These are phyloP conservation scores for Leishmania lainsoni DNA, from an alignment of 208 protist genomes.

Conservation along the genomic window DNA sequence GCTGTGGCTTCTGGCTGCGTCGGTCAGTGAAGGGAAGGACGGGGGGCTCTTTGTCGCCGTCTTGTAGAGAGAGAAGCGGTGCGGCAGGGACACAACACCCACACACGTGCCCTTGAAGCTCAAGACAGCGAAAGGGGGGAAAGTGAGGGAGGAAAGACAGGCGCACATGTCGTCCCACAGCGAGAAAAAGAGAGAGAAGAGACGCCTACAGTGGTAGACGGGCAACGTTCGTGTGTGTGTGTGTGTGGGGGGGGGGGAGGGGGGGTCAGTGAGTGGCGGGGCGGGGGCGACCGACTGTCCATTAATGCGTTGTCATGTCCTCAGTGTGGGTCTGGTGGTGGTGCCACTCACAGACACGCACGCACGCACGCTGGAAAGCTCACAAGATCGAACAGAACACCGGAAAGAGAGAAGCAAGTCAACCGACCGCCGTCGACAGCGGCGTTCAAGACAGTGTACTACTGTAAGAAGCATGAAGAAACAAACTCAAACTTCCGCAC, in stretches of 20 bases:
- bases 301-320: background rate
- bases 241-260: too few relatives aligned
- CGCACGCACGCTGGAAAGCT: background rate
- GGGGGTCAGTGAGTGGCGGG: background rate
- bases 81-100: too few relatives aligned
- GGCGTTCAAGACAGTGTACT: background rate
- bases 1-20: too few relatives aligned
- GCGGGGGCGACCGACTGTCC: background rate
- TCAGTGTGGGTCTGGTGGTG: background rate
- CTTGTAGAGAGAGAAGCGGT: too few relatives aligned
- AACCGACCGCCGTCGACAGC: background rate
- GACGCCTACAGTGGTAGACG: background rate
- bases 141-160: background rate
- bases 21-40: too few relatives aligned
- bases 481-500: background rate
- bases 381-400: background rate
- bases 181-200: background rate
- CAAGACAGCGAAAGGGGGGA: background rate
- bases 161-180: background rate
- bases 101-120: too few relatives aligned
- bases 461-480: background rate
- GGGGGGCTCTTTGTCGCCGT: too few relatives aligned
- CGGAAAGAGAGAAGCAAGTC: background rate
- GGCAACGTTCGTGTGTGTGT: background rate
- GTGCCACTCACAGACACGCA: background rate